A percentile compares a stretch with the other conserved stretches of the same genome.
Evolutionary conservation across 108 stramenopile genomes (phyloP).

Genomic region (Stephanodiscus minutulus): DNA sequence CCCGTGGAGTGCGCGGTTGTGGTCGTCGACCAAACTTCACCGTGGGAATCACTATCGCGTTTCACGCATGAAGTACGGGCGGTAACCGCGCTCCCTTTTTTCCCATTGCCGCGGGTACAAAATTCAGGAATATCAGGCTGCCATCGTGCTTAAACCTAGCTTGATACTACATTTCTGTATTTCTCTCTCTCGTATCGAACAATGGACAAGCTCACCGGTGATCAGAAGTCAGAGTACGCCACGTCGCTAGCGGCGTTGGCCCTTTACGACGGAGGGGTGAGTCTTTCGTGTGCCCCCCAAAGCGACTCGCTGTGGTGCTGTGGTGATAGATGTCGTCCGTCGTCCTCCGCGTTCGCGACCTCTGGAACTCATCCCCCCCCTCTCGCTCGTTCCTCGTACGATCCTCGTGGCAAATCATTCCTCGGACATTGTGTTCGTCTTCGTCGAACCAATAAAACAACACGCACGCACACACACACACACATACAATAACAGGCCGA

Average conservation of each 20-base stretch:
- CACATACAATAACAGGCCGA: slow-evolving; percentile 61
- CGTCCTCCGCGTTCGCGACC: background rate
- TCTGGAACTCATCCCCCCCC: background rate
- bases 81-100: background rate
- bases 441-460: background rate
- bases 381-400: background rate
- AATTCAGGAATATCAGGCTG: slow-evolving; percentile 24
- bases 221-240: slow-evolving; percentile 94
- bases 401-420: slow-evolving; percentile 8
- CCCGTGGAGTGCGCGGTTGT: background rate
- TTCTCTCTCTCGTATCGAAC: slow-evolving; percentile 11
- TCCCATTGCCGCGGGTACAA: no score
- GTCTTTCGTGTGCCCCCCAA: slow-evolving; percentile 10
- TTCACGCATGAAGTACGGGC: background rate
- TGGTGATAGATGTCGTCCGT: no score
- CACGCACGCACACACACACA: background rate
- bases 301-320: no score
- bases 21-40: no score
- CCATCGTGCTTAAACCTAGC: slow-evolving; percentile 41
- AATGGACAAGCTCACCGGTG: slow-evolving; percentile 86
- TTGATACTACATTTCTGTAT: slow-evolving; percentile 21
- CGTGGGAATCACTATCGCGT: background rate
- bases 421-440: background rate
- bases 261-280: slow-evolving; percentile 92
- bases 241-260: slow-evolving; percentile 91